phyloP scores from a whole-genome alignment of 208 protist genomes.

The Polymyxa betae region DNA sequence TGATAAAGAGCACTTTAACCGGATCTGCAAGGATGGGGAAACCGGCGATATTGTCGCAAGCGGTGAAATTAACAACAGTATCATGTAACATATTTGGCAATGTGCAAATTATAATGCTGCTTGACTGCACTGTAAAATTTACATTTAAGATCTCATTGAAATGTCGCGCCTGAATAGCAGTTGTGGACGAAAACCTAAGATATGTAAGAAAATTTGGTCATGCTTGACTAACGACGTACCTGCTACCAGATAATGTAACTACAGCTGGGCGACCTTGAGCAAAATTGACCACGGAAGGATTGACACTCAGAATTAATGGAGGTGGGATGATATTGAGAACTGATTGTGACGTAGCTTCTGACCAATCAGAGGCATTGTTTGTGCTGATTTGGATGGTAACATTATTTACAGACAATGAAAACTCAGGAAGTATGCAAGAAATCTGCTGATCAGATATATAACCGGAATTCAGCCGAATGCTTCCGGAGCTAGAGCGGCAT shows the following conservation, averaged over 20 bases:
- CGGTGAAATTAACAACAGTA: no score
- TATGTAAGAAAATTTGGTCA: no score
- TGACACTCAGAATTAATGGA: not conserved
- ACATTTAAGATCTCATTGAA: no score
- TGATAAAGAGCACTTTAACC: no score
- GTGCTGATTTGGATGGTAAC: not conserved
- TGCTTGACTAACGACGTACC: no score
- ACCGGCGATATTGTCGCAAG: no score
- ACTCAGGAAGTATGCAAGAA: not conserved
- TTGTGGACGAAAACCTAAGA: no score
- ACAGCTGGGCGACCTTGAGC: not conserved
- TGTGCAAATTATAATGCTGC: no score
- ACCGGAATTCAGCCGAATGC: not conserved
- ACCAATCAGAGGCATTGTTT: constrained; percentile 17
- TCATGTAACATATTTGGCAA: no score
- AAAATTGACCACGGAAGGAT: not conserved
- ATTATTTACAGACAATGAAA: not conserved
- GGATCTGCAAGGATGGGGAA: no score
- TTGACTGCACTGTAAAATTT: no score
- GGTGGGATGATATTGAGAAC: not conserved
- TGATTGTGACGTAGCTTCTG: not conserved
- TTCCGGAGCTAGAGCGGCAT: not conserved
- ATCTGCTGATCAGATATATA: not conserved
- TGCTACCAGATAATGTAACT: not conserved
- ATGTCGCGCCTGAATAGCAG: no score